Evolutionary conservation across 2,329 filamentous ascomycete genomes (phyloP).

Genomic region (Colletotrichum lini): DNA sequence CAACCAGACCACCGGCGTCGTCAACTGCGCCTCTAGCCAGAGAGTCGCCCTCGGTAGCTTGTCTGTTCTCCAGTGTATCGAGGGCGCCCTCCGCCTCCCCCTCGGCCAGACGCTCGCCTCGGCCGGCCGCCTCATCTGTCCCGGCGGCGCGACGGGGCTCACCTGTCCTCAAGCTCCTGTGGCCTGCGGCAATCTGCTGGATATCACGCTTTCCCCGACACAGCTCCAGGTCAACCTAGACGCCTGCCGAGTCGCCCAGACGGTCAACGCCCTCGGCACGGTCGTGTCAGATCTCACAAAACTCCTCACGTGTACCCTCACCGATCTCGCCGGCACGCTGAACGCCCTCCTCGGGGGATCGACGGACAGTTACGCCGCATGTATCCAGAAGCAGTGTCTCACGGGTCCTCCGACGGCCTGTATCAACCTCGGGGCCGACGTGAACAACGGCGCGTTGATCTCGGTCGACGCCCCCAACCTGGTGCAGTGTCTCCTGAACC

Average conservation of each 20-base stretch:
- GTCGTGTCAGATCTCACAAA: not conserved
- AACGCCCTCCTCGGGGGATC: not conserved
- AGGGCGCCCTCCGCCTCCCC: not conserved
- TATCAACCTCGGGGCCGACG: constrained; percentile 23
- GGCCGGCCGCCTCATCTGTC: not conserved
- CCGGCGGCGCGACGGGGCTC: not conserved
- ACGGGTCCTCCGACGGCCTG: constrained; percentile 17
- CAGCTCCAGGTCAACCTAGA: constrained; percentile 2
- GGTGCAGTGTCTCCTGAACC: constrained; percentile 3
- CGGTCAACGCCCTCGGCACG: not conserved
- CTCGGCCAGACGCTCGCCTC: not conserved
- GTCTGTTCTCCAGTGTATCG: constrained; percentile 18
- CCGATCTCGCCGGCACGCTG: not conserved
- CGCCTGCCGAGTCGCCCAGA: constrained; percentile 1
- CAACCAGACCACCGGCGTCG: not conserved
- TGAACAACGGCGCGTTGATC: not conserved
- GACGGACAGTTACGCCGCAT: not conserved
- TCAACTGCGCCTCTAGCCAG: not conserved
- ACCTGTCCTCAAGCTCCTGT: not conserved
- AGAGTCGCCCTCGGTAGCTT: not conserved
- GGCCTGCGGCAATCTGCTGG: constrained; percentile 21
- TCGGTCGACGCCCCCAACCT: not conserved
- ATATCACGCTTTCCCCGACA: not conserved
- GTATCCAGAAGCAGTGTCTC: constrained; percentile 11
- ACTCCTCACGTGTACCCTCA: not conserved